These are phyloP conservation scores for Omphalotus guepiniiformis DNA, from an alignment of 768 basidiomycete species.

Conservation along the genomic window DNA sequence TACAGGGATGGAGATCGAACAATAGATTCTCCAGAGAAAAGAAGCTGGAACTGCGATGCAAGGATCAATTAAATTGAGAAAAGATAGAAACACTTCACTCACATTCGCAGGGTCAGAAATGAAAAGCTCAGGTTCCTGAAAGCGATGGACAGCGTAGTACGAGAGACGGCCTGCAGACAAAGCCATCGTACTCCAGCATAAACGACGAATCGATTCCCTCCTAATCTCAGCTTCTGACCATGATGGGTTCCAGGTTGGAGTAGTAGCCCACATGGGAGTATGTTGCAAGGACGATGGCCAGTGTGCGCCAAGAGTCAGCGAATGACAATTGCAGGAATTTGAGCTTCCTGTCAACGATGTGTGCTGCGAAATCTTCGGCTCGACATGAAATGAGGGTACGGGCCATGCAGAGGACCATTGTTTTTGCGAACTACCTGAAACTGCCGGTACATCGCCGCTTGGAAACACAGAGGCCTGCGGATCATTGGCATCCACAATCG, in stretches of 20 bases:
- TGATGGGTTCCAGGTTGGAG: conserved; percentile 57
- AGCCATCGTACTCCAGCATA: conserved; percentile 70
- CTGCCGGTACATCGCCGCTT: conserved; percentile 45
- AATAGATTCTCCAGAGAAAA: conserved; percentile 72
- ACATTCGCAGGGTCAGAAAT: conserved; percentile 66
- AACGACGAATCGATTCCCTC: conserved; percentile 66
- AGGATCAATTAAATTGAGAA: not conserved
- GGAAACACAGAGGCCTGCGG: conserved; percentile 46
- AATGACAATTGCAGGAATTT: conserved; percentile 41
- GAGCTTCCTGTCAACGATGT: conserved; percentile 13
- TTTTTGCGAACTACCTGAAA: conserved; percentile 18
- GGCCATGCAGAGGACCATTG: not conserved
- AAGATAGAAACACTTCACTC: conserved; percentile 21
- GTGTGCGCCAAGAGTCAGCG: conserved; percentile 45
- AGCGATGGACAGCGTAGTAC: conserved; percentile 46
- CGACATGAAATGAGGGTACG: not conserved
- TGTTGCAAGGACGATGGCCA: conserved; percentile 50
- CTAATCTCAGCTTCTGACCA: conserved; percentile 62
- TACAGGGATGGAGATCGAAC: conserved; percentile 28
- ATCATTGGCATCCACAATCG: conserved; percentile 55
- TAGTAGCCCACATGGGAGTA: conserved; percentile 58
- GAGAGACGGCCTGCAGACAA: conserved; percentile 62
- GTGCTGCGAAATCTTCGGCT: conserved; percentile 11
- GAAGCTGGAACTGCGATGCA: conserved; percentile 51
- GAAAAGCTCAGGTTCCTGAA: conserved; percentile 44